Evolutionary conservation across 352 stramenopile species (phyloP).

Genomic region (Globisporangium takayamanum): DNA sequence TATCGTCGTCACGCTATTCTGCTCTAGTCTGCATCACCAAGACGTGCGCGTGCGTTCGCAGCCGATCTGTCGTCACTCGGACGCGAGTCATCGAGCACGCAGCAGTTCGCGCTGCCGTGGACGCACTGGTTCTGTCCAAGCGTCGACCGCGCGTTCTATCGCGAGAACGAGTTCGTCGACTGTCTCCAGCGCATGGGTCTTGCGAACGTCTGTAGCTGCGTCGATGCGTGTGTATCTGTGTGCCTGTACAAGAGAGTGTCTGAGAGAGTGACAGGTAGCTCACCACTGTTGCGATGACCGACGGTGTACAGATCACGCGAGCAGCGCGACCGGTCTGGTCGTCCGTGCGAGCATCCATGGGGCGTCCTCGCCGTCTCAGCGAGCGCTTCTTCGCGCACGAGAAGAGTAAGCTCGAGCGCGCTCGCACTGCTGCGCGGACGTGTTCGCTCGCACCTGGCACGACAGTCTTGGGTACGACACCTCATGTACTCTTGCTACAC

Average conservation of each 20-base stretch:
- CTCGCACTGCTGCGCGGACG: constrained; percentile 20
- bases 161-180: constrained; percentile 72
- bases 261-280: background rate
- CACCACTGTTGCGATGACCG: background rate
- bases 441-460: constrained; percentile 14
- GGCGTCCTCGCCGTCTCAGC: constrained; percentile 59
- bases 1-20: background rate
- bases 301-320: constrained; percentile 25
- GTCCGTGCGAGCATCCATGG: constrained; percentile 70
- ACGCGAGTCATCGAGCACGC: background rate
- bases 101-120: constrained; percentile 54
- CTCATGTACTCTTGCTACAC: background rate
- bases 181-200: constrained; percentile 64
- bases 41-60: background rate
- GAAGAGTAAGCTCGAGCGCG: constrained; percentile 58
- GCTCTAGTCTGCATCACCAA: background rate
- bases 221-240: constrained; percentile 13
- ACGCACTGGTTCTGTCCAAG: constrained; percentile 67
- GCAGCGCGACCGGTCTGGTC: constrained; percentile 68
- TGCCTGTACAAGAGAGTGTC: background rate
- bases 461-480: constrained; percentile 24
- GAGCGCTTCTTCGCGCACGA: constrained; percentile 59
- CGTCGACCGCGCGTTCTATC: constrained; percentile 60
- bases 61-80: background rate
- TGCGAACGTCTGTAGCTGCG: constrained; percentile 17